Conservation (phyloP, 257 asterid genomes). For the Nemophila menziesii region DNA sequence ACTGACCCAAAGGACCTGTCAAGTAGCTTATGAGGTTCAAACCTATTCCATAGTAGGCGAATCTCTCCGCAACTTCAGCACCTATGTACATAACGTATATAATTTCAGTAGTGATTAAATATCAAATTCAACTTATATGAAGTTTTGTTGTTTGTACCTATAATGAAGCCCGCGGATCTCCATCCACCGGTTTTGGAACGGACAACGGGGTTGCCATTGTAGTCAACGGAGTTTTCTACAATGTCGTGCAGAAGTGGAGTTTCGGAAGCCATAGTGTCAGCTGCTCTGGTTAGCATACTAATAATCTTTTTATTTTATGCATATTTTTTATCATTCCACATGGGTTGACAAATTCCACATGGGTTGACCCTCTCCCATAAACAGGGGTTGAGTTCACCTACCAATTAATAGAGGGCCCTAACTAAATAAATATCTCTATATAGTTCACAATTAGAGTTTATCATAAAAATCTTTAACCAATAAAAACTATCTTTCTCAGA, state of each 20-base stretch:
- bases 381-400: too few species aligned
- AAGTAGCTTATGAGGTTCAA: conserved; percentile 7
- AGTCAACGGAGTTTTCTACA: neutral
- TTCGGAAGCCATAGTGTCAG: conserved; percentile 1
- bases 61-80: conserved; percentile 10
- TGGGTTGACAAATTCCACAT: too few species aligned
- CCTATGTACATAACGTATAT: conserved; percentile 1
- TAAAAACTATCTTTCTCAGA: too few species aligned
- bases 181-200: conserved; percentile 11
- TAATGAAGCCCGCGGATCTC: conserved; percentile 5
- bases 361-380: too few species aligned
- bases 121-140: neutral
- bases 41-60: conserved; percentile 9
- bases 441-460: too few species aligned
- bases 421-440: too few species aligned
- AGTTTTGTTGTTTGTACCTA: neutral
- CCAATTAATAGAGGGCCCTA: too few species aligned
- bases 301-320: too few species aligned
- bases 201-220: conserved; percentile 1
- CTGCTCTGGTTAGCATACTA: too few species aligned
- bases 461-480: too few species aligned
- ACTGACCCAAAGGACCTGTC: conserved; percentile 8
- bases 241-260: conserved; percentile 3
- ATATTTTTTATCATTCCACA: too few species aligned
- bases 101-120: neutral